Percentiles rank a stretch among this genome's conserved stretches.
These are phyloP conservation scores for Sporothrix globosa DNA, from an alignment of 2,329 filamentous ascomycete genomes.

Conservation along the genomic window DNA sequence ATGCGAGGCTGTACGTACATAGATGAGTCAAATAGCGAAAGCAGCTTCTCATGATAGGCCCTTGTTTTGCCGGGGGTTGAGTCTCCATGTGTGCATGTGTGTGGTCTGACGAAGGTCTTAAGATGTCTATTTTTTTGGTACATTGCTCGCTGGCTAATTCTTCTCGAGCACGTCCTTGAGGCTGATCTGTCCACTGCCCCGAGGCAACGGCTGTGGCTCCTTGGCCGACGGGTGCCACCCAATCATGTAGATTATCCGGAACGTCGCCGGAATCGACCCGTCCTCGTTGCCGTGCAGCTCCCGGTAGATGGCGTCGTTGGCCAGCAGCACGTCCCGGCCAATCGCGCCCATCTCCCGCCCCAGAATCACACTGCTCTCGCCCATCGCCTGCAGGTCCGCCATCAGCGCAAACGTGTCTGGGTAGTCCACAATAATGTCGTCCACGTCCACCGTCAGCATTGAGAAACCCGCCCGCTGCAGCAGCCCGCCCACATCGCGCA, in stretches of 20 bases:
- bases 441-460: slow-evolving; percentile 93
- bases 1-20: slow-evolving; percentile 11
- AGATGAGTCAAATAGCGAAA: slow-evolving; percentile 12
- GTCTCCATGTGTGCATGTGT: neutral
- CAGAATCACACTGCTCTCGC: slow-evolving; percentile 86
- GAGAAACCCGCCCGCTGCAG: slow-evolving; percentile 88
- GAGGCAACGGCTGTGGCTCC: slow-evolving; percentile 76
- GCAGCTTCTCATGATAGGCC: neutral
- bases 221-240: slow-evolving; percentile 87
- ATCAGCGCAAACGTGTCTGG: slow-evolving; percentile 88
- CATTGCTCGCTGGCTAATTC: slow-evolving; percentile 42
- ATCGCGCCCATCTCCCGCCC: slow-evolving; percentile 81
- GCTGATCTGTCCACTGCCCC: slow-evolving; percentile 85
- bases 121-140: slow-evolving; percentile 3
- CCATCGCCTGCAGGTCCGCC: slow-evolving; percentile 94
- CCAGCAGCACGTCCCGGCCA: slow-evolving; percentile 79
- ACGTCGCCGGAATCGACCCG: slow-evolving; percentile 81
- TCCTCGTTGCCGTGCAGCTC: slow-evolving; percentile 83
- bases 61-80: too few species aligned
- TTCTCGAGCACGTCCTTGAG: slow-evolving; percentile 76
- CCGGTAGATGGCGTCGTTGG: slow-evolving; percentile 85
- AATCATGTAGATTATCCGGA: slow-evolving; percentile 97
- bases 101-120: neutral
- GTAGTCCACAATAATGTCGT: slow-evolving; percentile 95
- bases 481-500: slow-evolving; percentile 85